Base-by-base conservation (phyloP, 1,284 basidiomycete genomes). In the Cryptococcus neoformans region DNA sequence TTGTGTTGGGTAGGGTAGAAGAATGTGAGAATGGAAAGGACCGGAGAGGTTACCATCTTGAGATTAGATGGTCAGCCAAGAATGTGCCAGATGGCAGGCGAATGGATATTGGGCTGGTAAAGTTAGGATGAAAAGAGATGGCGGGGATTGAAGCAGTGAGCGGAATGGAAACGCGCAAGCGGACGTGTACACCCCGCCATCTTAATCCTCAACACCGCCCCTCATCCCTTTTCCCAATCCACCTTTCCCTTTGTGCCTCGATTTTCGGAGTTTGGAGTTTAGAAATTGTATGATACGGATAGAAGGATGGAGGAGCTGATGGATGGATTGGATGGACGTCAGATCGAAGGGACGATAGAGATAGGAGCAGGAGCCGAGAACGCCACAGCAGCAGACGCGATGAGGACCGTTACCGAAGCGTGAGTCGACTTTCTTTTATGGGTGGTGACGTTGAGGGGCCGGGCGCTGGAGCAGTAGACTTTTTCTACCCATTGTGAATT, bases 361-460 rank as follows among this genome's bases (percentile, higher is more conserved):
- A 65, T 34, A 59, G 66, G 41, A 62, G 62, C 44, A 57, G 64
- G 51, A 68, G 66, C 48, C 59, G 67, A 44, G 66, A 66, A 40
- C 59, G 69, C 47, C 63, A 68, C 36, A 62, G 69, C 62, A 78
- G 82, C 55, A 54, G 68, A 51, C 79, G 81, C 59, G 83, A 28
- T 28, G 28, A 28, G 28, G 28, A 84, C 62, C 79, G 81, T 54
- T 81, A 65, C 55, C 56, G 62, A 51, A 66, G 62, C 47, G 87
- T 87, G 63, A 56, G 82, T 74, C 6, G 48, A 48, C 45, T 47
- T 55, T 49, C 55, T 38, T 21, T 44, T 45, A 49, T 36, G 14
- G 28, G 54, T 36, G 36, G 51, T 21, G 49, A 46, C 40, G 40
- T 54, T 50, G 45, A 51, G 53, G 48, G 55, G 49, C 28, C 28